These are phyloP conservation scores for Acanthochlamys bracteata DNA, from an alignment of 106 monocot genomes.

Conservation along the genomic window DNA sequence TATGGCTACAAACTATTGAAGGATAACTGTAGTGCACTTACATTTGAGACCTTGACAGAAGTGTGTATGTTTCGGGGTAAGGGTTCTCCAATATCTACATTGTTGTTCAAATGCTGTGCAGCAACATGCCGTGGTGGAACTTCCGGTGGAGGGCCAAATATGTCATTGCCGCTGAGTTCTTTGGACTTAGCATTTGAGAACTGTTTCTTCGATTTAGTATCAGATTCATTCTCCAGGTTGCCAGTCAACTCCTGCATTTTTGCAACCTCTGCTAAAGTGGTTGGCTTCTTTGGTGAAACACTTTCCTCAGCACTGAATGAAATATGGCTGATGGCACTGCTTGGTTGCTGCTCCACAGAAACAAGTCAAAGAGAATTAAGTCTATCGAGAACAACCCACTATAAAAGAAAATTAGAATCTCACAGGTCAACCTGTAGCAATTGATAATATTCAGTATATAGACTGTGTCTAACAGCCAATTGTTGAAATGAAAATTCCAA, in stretches of 20 bases:
- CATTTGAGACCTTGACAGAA: conserved; percentile 62
- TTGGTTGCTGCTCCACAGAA: conserved; percentile 22
- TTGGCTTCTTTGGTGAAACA: conserved; percentile 49
- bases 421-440: too few relatives aligned
- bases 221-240: conserved; percentile 33
- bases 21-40: conserved; percentile 19
- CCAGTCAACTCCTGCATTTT: conserved; percentile 55
- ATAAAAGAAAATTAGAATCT: too few relatives aligned
- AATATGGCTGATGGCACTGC: conserved; percentile 47
- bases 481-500: too few relatives aligned
- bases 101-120: conserved; percentile 43
- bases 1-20: neutral
- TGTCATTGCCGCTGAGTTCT: conserved; percentile 59
- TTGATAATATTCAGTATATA: too few relatives aligned
- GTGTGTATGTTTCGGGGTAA: conserved; percentile 38
- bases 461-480: too few relatives aligned
- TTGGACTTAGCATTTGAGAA: conserved; percentile 47
- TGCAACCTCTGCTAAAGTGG: conserved; percentile 34
- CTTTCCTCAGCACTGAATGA: conserved; percentile 51
- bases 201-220: conserved; percentile 33
- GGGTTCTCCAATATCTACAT: conserved; percentile 41
- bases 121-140: conserved; percentile 23
- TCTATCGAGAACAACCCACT: too few relatives aligned
- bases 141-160: conserved; percentile 44
- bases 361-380: neutral